phyloP scores from a whole-genome alignment of 164 flowering plant species.

The Akebia trifoliata region DNA sequence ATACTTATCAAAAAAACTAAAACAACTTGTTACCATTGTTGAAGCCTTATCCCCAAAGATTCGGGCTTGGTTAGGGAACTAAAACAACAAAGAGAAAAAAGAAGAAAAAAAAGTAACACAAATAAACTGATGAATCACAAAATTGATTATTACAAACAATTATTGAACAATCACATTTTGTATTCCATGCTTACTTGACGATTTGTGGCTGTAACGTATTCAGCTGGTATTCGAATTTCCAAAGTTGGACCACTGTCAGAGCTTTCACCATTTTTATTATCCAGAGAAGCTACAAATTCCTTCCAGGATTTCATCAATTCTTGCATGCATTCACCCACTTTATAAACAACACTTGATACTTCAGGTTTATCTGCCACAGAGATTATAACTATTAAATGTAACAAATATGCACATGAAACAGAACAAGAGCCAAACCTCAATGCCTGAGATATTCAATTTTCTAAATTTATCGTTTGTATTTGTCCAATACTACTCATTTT shows the following conservation, averaged over 20 bases:
- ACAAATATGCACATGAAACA: neutral
- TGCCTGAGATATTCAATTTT: neutral
- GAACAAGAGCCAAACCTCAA: neutral
- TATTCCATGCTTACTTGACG: slow-evolving; percentile 70
- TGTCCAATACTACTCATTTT: too few relatives aligned
- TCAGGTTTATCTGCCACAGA: slow-evolving; percentile 61
- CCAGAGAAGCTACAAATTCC: slow-evolving; percentile 67
- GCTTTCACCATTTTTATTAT: slow-evolving; percentile 44
- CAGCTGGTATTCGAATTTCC: slow-evolving; percentile 88
- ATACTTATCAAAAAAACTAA: too few relatives aligned
- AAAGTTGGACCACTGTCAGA: slow-evolving; percentile 66
- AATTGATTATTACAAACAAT: neutral
- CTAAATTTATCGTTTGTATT: too few relatives aligned
- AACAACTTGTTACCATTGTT: too few relatives aligned
- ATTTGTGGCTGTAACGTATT: slow-evolving; percentile 94
- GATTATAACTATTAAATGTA: slow-evolving; percentile 4
- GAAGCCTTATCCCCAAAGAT: too few relatives aligned
- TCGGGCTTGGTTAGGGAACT: too few relatives aligned
- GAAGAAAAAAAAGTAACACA: too few relatives aligned
- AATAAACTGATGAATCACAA: neutral
- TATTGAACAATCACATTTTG: neutral
- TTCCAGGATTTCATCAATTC: slow-evolving; percentile 84
- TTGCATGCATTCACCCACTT: slow-evolving; percentile 96
- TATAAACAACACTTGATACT: slow-evolving; percentile 66
- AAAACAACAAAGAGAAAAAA: too few relatives aligned